A percentile compares a stretch with the other conserved stretches of the same genome.
These are phyloP conservation scores for Moringa oleifera DNA, from an alignment of 345 rosid genomes.

Conservation along the genomic window DNA sequence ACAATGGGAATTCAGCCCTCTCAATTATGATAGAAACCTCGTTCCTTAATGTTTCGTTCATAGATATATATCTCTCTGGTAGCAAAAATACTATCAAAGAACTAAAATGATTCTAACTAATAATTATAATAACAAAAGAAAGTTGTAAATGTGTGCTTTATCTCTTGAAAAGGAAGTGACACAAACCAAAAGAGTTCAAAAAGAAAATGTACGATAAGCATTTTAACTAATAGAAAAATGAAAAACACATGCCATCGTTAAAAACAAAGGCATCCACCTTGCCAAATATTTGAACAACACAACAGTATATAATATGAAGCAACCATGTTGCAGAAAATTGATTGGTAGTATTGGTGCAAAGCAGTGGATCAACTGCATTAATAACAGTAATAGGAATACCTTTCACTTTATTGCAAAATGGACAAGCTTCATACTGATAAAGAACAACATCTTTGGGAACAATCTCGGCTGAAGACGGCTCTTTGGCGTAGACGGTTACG, in stretches of 20 bases:
- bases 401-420: conserved; percentile 75
- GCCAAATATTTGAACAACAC: neutral
- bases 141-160: too few species aligned
- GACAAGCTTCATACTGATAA: conserved; percentile 79
- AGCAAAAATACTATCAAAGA: too few species aligned
- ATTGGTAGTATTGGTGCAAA: neutral
- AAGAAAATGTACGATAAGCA: too few species aligned
- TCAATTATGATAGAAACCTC: neutral
- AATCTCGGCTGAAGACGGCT: conserved; percentile 20
- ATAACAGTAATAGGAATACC: conserved; percentile 18
- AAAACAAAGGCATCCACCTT: neutral
- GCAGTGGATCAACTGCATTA: neutral
- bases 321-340: neutral
- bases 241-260: too few species aligned
- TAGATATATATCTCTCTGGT: too few species aligned
- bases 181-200: too few species aligned
- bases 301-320: neutral
- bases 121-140: too few species aligned
- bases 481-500: conserved; percentile 41
- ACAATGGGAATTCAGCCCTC: neutral
- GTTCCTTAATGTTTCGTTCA: too few species aligned
- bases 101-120: too few species aligned
- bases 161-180: too few species aligned
- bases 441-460: conserved; percentile 50
- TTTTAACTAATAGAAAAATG: too few species aligned